phyloP scores from a whole-genome alignment of 768 basidiomycete genomes.

The Cyclocybe cylindracea region DNA sequence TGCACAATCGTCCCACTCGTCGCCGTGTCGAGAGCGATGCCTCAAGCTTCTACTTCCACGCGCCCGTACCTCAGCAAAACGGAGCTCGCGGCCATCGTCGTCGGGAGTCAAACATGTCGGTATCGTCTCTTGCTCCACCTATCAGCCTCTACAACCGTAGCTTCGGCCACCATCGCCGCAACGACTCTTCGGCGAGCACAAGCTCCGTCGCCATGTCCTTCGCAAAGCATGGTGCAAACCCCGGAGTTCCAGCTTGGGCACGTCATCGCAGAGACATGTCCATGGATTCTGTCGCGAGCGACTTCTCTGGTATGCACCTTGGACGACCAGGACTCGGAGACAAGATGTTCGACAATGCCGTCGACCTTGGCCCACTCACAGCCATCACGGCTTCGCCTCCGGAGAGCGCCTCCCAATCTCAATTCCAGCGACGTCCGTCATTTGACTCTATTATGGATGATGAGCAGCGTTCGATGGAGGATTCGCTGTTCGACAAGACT shows the following conservation, averaged over 20 bases:
- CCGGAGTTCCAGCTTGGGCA: slow-evolving; percentile 60
- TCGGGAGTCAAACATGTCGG: slow-evolving; percentile 63
- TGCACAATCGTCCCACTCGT: slow-evolving; percentile 26
- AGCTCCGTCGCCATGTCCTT: slow-evolving; percentile 61
- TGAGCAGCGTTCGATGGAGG: slow-evolving; percentile 41
- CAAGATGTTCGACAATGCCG: slow-evolving; percentile 79
- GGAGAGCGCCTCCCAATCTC: slow-evolving; percentile 34
- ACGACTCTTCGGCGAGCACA: slow-evolving; percentile 59
- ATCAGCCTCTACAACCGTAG: slow-evolving; percentile 74
- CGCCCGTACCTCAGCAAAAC: slow-evolving; percentile 26
- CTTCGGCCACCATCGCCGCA: slow-evolving; percentile 49
- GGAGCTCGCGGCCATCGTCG: slow-evolving; percentile 53
- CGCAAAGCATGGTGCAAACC: slow-evolving; percentile 51
- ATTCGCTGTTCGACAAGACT: slow-evolving; percentile 68
- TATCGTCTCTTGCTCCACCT: slow-evolving; percentile 59
- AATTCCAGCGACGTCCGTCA: slow-evolving; percentile 17
- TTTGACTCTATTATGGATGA: slow-evolving; percentile 72
- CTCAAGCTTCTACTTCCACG: slow-evolving; percentile 75
- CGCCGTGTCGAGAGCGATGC: slow-evolving; percentile 75
- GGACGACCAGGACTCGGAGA: slow-evolving; percentile 78
- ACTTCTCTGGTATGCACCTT: slow-evolving; percentile 56
- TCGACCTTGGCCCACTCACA: slow-evolving; percentile 53
- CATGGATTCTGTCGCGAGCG: slow-evolving; percentile 66
- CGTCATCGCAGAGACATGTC: slow-evolving; percentile 59
- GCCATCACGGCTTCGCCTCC: slow-evolving; percentile 70